Evolutionary conservation across 805 yeast genomes (phyloP).

Genomic region (Jamesozyma jinghongensis): DNA sequence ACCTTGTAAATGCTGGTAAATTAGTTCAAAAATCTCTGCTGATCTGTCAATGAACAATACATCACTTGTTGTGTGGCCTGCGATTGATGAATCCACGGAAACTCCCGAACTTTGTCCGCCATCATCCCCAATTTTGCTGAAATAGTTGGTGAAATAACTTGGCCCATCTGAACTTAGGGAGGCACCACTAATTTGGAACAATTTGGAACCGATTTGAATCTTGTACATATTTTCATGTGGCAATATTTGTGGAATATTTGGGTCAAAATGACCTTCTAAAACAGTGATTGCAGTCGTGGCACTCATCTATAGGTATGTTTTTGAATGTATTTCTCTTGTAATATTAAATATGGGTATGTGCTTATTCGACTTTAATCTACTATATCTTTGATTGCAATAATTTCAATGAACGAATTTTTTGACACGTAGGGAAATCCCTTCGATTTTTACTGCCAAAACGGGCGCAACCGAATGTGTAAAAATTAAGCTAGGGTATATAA

Average conservation of each 20-base stretch:
- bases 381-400: no score
- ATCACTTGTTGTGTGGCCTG: slow-evolving; percentile 9
- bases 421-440: no score
- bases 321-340: no score
- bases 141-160: slow-evolving; percentile 73
- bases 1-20: slow-evolving; percentile 72
- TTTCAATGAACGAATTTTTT: no score
- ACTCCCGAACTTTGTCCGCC: neutral
- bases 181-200: slow-evolving; percentile 61
- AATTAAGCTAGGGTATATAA: no score
- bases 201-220: slow-evolving; percentile 57
- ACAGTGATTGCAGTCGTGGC: slow-evolving; percentile 2
- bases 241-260: slow-evolving; percentile 27
- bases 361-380: no score
- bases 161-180: slow-evolving; percentile 82
- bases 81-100: neutral
- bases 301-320: no score
- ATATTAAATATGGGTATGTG: no score
- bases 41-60: slow-evolving; percentile 64
- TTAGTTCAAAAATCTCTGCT: slow-evolving; percentile 56
- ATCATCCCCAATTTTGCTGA: slow-evolving; percentile 23
- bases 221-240: slow-evolving; percentile 65
- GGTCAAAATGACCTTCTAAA: slow-evolving; percentile 11
- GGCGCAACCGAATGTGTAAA: no score
- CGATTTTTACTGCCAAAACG: no score